A percentile compares a stretch with the other conserved stretches of the same genome.
These are phyloP conservation scores for Tephrocybe rancida DNA, from an alignment of 768 basidiomycete genomes.

Conservation along the genomic window DNA sequence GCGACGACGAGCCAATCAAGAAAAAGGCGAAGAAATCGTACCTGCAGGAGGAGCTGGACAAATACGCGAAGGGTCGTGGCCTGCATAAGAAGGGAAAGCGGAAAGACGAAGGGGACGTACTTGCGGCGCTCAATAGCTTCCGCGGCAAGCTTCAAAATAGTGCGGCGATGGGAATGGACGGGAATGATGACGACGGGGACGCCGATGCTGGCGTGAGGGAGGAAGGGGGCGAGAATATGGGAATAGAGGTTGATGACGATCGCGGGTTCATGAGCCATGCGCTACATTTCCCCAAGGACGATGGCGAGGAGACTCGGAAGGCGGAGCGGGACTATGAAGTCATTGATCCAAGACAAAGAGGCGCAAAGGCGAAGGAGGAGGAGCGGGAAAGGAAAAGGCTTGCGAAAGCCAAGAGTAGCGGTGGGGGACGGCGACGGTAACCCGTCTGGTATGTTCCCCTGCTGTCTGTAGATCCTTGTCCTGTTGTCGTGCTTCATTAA, in stretches of 20 bases:
- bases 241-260: slow-evolving; percentile 80
- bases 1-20: slow-evolving; percentile 64
- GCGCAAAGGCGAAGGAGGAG: slow-evolving; percentile 77
- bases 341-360: slow-evolving; percentile 78
- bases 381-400: slow-evolving; percentile 66
- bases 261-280: slow-evolving; percentile 72
- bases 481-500: background rate
- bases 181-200: slow-evolving; percentile 18
- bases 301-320: slow-evolving; percentile 72
- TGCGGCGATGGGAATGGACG: slow-evolving; percentile 29
- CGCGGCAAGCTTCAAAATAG: slow-evolving; percentile 64
- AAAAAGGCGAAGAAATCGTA: slow-evolving; percentile 69
- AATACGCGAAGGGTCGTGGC: slow-evolving; percentile 71
- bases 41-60: slow-evolving; percentile 80
- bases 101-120: slow-evolving; percentile 73
- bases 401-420: slow-evolving; percentile 33
- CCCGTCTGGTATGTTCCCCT: background rate
- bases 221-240: slow-evolving; percentile 42
- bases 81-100: slow-evolving; percentile 53
- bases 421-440: slow-evolving; percentile 29
- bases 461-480: background rate
- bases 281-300: slow-evolving; percentile 78
- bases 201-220: slow-evolving; percentile 26
- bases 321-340: slow-evolving; percentile 89
- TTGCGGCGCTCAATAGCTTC: slow-evolving; percentile 71